phyloP scores from a whole-genome alignment of 441 rosid species.

The Bruguiera hainesii region DNA sequence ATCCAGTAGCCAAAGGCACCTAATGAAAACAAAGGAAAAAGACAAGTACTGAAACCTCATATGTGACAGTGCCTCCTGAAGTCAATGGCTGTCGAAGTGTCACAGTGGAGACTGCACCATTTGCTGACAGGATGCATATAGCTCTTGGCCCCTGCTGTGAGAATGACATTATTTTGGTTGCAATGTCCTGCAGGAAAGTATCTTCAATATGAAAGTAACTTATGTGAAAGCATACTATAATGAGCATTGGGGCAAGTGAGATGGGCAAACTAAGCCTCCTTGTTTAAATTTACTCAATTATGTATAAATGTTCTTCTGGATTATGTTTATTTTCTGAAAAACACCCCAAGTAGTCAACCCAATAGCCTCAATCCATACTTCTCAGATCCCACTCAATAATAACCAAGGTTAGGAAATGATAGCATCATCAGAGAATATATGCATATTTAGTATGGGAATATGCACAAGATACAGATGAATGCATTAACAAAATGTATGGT shows the following conservation, averaged over 20 bases:
- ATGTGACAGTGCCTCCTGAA: slow-evolving; percentile 69
- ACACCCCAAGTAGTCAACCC: too few relatives aligned
- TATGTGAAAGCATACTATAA: slow-evolving; percentile 8
- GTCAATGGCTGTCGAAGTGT: slow-evolving; percentile 71
- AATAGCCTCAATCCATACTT: too few relatives aligned
- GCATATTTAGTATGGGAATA: background rate
- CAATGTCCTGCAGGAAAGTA: slow-evolving; percentile 60
- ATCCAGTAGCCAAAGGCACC: background rate
- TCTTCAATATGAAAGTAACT: slow-evolving; percentile 12
- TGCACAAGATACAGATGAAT: too few relatives aligned
- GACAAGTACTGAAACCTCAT: slow-evolving; percentile 51
- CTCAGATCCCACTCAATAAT: too few relatives aligned
- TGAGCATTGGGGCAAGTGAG: background rate
- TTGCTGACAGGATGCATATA: slow-evolving; percentile 74
- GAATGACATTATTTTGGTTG: slow-evolving; percentile 70
- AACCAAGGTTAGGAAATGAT: background rate
- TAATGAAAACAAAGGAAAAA: slow-evolving; percentile 4
- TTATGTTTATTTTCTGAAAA: too few relatives aligned
- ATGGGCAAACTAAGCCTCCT: background rate
- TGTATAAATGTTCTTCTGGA: too few relatives aligned
- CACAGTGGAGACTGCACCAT: slow-evolving; percentile 74
- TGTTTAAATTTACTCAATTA: background rate
- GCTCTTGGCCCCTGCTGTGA: slow-evolving; percentile 84
- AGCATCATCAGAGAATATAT: background rate
- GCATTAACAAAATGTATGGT: background rate